phyloP scores from a whole-genome alignment of 192 early-diverging fungal species.

The Mortierella antarctica region DNA sequence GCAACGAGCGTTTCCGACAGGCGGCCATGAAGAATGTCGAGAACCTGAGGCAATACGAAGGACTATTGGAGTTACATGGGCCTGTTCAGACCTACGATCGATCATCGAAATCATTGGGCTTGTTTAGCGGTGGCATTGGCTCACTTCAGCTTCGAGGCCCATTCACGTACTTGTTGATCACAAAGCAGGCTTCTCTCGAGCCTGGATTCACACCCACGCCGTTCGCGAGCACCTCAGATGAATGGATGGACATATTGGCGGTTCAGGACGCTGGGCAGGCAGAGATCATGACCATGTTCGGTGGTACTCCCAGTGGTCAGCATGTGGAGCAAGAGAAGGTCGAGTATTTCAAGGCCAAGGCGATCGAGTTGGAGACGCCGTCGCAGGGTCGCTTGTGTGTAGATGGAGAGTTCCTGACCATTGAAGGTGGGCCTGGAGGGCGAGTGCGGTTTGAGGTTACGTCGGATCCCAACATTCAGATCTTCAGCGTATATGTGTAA shows the following conservation, averaged over 20 bases:
- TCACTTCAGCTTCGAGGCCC: conserved; percentile 18
- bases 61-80: conserved; percentile 41
- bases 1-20: conserved; percentile 57
- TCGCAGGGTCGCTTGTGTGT: conserved; percentile 55
- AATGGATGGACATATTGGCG: conserved; percentile 57
- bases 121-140: background rate
- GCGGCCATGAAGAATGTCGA: conserved; percentile 56
- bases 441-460: conserved; percentile 33
- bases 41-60: conserved; percentile 54
- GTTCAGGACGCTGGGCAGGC: conserved; percentile 48
- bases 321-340: conserved; percentile 54
- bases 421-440: conserved; percentile 25
- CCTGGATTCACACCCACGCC: conserved; percentile 61
- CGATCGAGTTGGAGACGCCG: conserved; percentile 48
- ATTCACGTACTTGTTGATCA: conserved; percentile 60
- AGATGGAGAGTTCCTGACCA: conserved; percentile 57
- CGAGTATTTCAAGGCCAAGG: conserved; percentile 58
- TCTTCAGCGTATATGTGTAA: conserved; percentile 32
- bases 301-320: conserved; percentile 39
- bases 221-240: conserved; percentile 51
- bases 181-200: conserved; percentile 59
- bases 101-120: background rate
- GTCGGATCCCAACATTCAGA: conserved; percentile 23
- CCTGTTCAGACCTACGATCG: conserved; percentile 33
- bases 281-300: conserved; percentile 45